These are phyloP conservation scores for Syncephalastrum contaminatum DNA, from an alignment of 371 early-diverging fungal species.

Conservation along the genomic window DNA sequence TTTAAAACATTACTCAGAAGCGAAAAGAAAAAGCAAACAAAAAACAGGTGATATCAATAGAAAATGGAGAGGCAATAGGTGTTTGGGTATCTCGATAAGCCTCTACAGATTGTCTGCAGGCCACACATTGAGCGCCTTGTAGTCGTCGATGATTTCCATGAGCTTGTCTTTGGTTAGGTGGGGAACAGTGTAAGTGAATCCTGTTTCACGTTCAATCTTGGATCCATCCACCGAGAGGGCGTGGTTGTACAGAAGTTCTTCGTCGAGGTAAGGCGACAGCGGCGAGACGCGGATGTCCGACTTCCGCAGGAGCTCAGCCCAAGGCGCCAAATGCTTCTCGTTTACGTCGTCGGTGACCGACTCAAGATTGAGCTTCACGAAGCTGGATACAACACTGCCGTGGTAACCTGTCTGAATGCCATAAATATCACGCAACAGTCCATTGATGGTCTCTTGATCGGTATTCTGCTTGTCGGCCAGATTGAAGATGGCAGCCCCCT, in stretches of 20 bases:
- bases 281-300: constrained; percentile 79
- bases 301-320: constrained; percentile 60
- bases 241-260: constrained; percentile 83
- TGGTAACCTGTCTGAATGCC: constrained; percentile 85
- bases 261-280: constrained; percentile 91
- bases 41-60: too few relatives aligned
- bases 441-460: constrained; percentile 84
- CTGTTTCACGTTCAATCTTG: constrained; percentile 70
- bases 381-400: constrained; percentile 72
- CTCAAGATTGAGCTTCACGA: constrained; percentile 84
- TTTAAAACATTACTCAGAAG: too few relatives aligned
- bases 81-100: neutral
- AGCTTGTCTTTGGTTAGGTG: constrained; percentile 63
- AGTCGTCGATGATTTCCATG: constrained; percentile 69
- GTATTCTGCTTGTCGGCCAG: constrained; percentile 73
- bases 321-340: constrained; percentile 85
- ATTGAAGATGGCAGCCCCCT: constrained; percentile 55
- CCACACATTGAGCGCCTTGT: constrained; percentile 64
- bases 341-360: constrained; percentile 88
- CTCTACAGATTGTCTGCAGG: constrained; percentile 43
- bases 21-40: too few relatives aligned
- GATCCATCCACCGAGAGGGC: constrained; percentile 75
- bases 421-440: constrained; percentile 68
- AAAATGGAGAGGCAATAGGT: neutral
- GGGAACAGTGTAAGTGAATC: constrained; percentile 73